Base-by-base conservation (phyloP, 2,329 filamentous ascomycete species). In the Pestalotiopsis sp. region DNA sequence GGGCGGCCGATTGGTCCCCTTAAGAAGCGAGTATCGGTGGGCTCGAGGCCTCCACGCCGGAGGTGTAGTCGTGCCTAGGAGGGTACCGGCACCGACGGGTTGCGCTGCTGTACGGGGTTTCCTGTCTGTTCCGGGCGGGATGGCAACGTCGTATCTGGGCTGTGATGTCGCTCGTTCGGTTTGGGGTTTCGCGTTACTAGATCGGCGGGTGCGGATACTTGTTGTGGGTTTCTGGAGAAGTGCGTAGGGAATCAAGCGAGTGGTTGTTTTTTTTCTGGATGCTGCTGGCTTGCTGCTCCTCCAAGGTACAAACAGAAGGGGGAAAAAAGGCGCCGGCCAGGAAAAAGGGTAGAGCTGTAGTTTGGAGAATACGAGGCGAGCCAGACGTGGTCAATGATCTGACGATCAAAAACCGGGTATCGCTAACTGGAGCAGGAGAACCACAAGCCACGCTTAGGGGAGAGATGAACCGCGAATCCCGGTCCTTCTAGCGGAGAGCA, bases 21-120 rank as follows among this genome's bases (percentile, higher is more conserved):
- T 61, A 44, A 65, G 57, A 52, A 59, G 61, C 66, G 40, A 57
- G 52, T 35, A 35, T 64, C 60, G 40, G 59, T 64, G 66, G 66
- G 62, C 66, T 68, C 66, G 66, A 68, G 66, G 66, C 66, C 66
- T 68, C 66, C 66, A 62, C 66, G 66, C 62, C 66, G 56, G 56
- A 56, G 39, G 35, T 60, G 56, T n/a, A 44, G 62, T 63, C 39
- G 26, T 35, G 30, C 6, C 52, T 57, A 52, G 30, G 61, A 59
- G 56, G 52, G 39, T 56, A 20, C 52, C 48, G 55, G 52, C 40
- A n/a, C 44, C 44, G 26, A 30, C 30, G n/a, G 59, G 59, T 66
- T 40, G 52, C 64, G 64, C 59, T 59, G 57, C 59, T 66, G 30
- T 58, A 56, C n/a, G 30, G 30, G 30, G 30, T 55, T 56, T 55